Evolutionary conservation across 805 yeast species (phyloP), one percentile per base, ranked within the genome.

Genomic region (Candida lessepsii): DNA sequence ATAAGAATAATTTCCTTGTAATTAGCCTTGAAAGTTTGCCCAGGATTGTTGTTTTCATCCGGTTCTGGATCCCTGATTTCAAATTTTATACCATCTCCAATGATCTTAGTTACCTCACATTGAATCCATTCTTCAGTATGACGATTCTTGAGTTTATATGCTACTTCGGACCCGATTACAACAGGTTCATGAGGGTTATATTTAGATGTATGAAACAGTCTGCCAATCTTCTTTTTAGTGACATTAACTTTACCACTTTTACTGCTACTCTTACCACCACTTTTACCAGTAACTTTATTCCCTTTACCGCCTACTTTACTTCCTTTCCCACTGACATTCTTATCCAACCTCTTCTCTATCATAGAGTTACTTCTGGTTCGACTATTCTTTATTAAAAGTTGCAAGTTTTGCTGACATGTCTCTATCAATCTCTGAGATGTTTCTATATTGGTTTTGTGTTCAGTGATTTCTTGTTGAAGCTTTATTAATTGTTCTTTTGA

Each of bases 21-120:
- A 15, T 76, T 81, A 8, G 96, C 89, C 52, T 82, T 84, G 64
- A 83, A 93, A 1, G 85, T 71, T 52, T 83, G 91, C 2, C 96
- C 96, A 3, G 90, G 85, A 42, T 90, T 87, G 47, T 85, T 86
- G 50, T 81, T 76, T 53, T 91, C 98, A 55, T 93, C 99, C 0
- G 99, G 98, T 54, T 93, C 99, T 0, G 98, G 96, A 60, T 93
- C 99, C 51, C 87, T 79, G n/a, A 93, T 90, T 61, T 93, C 98
- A 57, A 83, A 89, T 43, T 78, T 73, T 5, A 50, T 66, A 1
- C 93, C 91, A 49, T 87, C 96, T 1, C 78, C 78, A n/a, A 80
- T 62, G 3, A 91, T 80, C 49, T 78, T 80, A 19, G 82, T 76
- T 11, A 93, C 95, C 54, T 85, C 88, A 65, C 99, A 93, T 58